Evolutionary conservation across 768 basidiomycete genomes (phyloP).

Genomic region (Termitomyces eurrhizus): DNA sequence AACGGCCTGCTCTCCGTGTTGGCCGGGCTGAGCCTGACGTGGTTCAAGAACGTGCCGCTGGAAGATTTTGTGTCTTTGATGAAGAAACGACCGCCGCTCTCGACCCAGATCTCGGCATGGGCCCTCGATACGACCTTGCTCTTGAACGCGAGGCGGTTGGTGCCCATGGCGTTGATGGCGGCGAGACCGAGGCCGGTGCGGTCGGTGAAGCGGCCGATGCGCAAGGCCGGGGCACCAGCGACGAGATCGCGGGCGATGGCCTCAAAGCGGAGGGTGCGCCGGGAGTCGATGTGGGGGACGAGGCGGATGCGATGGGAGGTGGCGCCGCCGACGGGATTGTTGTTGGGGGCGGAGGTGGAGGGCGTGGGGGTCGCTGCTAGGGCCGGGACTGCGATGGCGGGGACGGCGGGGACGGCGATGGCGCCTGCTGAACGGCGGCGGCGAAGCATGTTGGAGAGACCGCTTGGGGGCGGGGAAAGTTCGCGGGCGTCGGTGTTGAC

Average conservation of each 20-base stretch:
- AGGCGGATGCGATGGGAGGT: constrained; percentile 75
- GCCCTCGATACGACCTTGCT: constrained; percentile 92
- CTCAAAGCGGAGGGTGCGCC: constrained; percentile 87
- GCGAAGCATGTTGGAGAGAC: constrained; percentile 43
- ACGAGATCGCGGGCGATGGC: constrained; percentile 84
- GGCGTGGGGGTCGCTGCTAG: neutral
- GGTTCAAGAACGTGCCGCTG: constrained; percentile 94
- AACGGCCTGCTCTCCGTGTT: constrained; percentile 75
- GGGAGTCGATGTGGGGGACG: constrained; percentile 91
- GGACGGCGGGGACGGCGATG: constrained; percentile 19
- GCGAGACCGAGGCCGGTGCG: constrained; percentile 63
- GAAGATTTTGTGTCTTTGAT: constrained; percentile 89
- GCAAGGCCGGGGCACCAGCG: constrained; percentile 64
- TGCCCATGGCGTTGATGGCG: constrained; percentile 62
- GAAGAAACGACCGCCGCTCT: constrained; percentile 65
- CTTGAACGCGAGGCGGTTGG: constrained; percentile 91
- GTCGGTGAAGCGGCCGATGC: constrained; percentile 95
- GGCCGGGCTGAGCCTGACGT: constrained; percentile 82
- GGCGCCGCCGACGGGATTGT: constrained; percentile 4
- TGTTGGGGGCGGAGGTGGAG: constrained; percentile 2
- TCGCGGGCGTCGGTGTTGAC: constrained; percentile 28
- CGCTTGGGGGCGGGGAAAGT: constrained; percentile 29
- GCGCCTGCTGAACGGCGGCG: constrained; percentile 64
- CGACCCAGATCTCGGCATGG: constrained; percentile 93
- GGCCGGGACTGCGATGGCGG: constrained; percentile 2